Percentiles rank a stretch among this genome's conserved stretches.
Evolutionary conservation across 192 early-diverging fungal genomes (phyloP).

Genomic region (Dimargaris verticillata): DNA sequence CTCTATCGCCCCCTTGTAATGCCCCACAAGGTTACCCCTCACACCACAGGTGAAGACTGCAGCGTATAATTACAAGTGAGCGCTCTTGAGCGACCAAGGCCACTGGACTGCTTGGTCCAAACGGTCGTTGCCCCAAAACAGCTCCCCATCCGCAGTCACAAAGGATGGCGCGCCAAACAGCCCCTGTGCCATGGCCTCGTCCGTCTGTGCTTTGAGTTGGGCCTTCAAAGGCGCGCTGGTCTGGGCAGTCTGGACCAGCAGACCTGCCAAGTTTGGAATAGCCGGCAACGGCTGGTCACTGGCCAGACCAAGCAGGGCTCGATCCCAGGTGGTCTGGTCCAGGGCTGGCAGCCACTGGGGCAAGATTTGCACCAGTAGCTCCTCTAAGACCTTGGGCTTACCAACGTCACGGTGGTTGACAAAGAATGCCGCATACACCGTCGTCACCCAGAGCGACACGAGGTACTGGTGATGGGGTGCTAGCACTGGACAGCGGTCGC

Average conservation of each 20-base stretch:
- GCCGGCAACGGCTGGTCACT: neutral
- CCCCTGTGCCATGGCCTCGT: conserved; percentile 21
- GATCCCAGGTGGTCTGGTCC: neutral
- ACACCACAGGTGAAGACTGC: no score
- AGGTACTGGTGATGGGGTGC: conserved; percentile 9
- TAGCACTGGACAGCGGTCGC: neutral
- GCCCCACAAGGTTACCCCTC: no score
- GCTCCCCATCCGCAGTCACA: conserved; percentile 27
- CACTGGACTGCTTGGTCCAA: conserved; percentile 23
- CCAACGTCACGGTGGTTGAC: conserved; percentile 19
- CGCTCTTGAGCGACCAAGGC: conserved; percentile 13
- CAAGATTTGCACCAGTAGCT: neutral
- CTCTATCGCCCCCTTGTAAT: no score
- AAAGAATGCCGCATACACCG: conserved; percentile 23
- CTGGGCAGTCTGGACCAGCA: neutral
- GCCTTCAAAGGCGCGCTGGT: neutral
- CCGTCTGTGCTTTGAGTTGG: conserved; percentile 21
- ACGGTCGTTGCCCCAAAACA: conserved; percentile 42
- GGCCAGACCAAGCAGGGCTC: neutral
- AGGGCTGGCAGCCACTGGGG: neutral
- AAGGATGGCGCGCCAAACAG: conserved; percentile 38
- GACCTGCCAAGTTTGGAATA: neutral
- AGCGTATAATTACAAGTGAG: conserved; percentile 16
- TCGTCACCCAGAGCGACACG: conserved; percentile 23
- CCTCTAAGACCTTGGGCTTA: conserved; percentile 13